phyloP scores from a whole-genome alignment of 257 asterid genomes.

The Dorcoceras hygrometricum region DNA sequence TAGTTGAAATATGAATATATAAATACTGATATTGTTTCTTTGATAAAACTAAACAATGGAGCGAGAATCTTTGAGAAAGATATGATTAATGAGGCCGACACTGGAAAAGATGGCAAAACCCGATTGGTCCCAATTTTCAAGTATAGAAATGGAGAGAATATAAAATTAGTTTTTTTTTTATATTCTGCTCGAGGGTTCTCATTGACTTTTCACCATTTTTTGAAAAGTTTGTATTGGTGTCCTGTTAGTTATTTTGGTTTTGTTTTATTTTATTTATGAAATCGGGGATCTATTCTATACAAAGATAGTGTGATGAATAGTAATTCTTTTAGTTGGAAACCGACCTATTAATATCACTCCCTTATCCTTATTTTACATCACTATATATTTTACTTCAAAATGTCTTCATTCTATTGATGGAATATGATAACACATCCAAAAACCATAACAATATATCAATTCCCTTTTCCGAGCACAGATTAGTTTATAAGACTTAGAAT shows the following conservation, averaged over 20 bases:
- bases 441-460: no score
- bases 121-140: constrained; percentile 10
- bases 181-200: neutral
- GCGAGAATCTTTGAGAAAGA: constrained; percentile 51
- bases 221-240: no score
- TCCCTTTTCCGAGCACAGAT: no score
- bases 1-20: no score
- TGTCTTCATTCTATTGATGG: neutral
- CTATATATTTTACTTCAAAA: no score
- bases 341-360: neutral
- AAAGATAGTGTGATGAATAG: neutral
- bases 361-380: neutral
- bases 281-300: neutral
- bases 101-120: constrained; percentile 7
- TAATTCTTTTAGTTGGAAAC: neutral
- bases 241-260: no score
- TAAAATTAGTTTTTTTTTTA: no score
- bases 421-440: neutral
- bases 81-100: constrained; percentile 31
- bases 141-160: neutral
- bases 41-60: constrained; percentile 34
- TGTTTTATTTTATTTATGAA: no score
- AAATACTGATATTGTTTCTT: no score
- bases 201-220: neutral
- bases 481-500: no score